phyloP scores from a whole-genome alignment of 1,284 basidiomycete genomes.

The Serendipita sp. region DNA sequence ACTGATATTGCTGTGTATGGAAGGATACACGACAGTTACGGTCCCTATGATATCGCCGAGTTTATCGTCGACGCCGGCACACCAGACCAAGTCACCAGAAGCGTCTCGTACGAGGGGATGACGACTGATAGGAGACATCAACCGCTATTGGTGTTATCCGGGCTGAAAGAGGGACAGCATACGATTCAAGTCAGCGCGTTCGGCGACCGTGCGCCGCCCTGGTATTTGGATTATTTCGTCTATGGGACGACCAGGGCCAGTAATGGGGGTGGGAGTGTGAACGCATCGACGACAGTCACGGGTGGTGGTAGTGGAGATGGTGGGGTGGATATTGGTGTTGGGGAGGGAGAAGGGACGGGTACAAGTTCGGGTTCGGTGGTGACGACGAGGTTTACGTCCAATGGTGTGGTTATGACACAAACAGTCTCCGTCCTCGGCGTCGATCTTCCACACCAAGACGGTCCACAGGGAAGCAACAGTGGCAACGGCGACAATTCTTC shows the following conservation, averaged over 20 bases:
- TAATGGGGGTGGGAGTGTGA: too few species aligned
- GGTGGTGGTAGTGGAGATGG: background rate
- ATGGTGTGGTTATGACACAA: too few species aligned
- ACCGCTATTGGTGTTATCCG: background rate
- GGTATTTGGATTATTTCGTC: slow-evolving; percentile 1
- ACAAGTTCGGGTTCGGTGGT: too few species aligned
- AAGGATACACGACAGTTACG: background rate
- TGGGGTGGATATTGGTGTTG: background rate
- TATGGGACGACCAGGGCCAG: background rate
- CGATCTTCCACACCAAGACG: too few species aligned
- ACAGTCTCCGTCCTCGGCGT: too few species aligned
- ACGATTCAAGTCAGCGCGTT: background rate
- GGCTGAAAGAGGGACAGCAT: background rate
- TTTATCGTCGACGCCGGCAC: background rate
- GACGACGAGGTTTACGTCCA: too few species aligned
- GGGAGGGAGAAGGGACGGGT: background rate
- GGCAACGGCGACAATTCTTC: too few species aligned
- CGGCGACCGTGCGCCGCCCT: background rate
- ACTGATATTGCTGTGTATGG: background rate
- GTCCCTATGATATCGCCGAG: background rate
- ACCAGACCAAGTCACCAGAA: background rate
- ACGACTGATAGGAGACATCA: background rate
- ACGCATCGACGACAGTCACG: too few species aligned
- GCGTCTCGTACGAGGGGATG: too few species aligned
- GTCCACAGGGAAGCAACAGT: too few species aligned